Evolutionary conservation across 441 rosid species (phyloP).

Genomic region (Bocquillonia castaneifolia): DNA sequence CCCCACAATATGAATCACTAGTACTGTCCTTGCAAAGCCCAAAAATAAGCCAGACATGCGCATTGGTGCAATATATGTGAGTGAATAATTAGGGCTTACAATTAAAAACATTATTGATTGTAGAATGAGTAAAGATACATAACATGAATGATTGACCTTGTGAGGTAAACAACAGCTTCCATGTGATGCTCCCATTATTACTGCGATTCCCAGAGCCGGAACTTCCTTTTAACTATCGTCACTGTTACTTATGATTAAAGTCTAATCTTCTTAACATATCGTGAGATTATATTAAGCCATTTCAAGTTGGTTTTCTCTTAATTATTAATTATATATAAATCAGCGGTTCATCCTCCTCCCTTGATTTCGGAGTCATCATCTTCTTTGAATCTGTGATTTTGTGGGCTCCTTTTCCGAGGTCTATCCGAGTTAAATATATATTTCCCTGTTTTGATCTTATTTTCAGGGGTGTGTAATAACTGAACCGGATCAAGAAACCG

Average conservation of each 20-base stretch:
- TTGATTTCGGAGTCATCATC: too few species aligned
- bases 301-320: too few species aligned
- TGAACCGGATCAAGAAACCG: too few species aligned
- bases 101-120: constrained; percentile 27
- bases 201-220: constrained; percentile 20
- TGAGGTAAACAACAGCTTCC: constrained; percentile 16
- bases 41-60: constrained; percentile 25
- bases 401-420: too few species aligned
- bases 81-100: constrained; percentile 35
- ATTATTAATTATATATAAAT: too few species aligned
- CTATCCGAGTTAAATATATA: too few species aligned
- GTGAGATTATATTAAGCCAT: not conserved
- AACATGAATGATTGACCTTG: constrained; percentile 28
- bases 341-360: too few species aligned
- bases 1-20: not conserved
- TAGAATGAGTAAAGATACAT: constrained; percentile 24
- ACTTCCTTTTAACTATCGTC: not conserved
- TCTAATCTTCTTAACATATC: not conserved
- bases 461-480: too few species aligned
- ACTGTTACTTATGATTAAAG: not conserved
- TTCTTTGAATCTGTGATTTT: too few species aligned
- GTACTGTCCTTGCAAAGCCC: not conserved
- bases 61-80: constrained; percentile 26
- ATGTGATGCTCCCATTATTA: constrained; percentile 32
- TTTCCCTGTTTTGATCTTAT: too few species aligned